Percentiles rank a stretch among this genome's conserved stretches.
Evolutionary conservation across 306 rosid species (phyloP).

Genomic region (Hippophae tibetana): DNA sequence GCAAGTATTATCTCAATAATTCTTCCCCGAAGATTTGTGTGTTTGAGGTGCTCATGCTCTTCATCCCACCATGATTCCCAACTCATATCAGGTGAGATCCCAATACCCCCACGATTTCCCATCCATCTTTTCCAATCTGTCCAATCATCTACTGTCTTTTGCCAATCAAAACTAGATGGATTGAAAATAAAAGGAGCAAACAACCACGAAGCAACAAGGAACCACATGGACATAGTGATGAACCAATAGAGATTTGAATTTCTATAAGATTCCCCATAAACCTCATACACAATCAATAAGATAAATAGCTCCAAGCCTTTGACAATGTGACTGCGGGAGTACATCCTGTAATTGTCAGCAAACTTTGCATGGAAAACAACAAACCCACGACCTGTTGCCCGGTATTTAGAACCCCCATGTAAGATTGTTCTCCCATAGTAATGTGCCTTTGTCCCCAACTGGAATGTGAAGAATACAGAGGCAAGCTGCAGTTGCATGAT

Average conservation of each 20-base stretch:
- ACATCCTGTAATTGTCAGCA: conserved; percentile 83
- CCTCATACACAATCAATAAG: conserved; percentile 54
- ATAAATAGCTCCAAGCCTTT: conserved; percentile 83
- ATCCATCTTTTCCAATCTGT: conserved; percentile 97
- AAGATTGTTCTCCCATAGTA: conserved; percentile 86
- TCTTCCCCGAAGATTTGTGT: conserved; percentile 65
- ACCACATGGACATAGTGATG: conserved; percentile 88
- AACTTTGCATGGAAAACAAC: conserved; percentile 92
- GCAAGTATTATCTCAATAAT: conserved; percentile 71
- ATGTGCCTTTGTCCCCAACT: conserved; percentile 94
- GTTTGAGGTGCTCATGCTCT: conserved; percentile 83
- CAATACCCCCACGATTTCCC: conserved; percentile 98
- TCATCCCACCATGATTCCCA: conserved; percentile 99
- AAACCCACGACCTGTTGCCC: conserved; percentile 91
- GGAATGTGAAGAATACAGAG: conserved; percentile 94
- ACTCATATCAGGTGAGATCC: conserved; percentile 68
- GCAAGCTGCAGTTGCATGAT: conserved; percentile 97
- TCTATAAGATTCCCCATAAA: conserved; percentile 58
- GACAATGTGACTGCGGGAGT: conserved; percentile 89
- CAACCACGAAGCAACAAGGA: conserved; percentile 84
- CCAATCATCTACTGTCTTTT: conserved; percentile 97
- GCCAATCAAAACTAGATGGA: conserved; percentile 97
- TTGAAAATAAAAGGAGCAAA: conserved; percentile 95
- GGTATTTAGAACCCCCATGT: conserved; percentile 93
- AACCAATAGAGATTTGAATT: conserved; percentile 57